Evolutionary conservation across 352 stramenopile genomes (phyloP).

Genomic region (Phytopythium helicoides): DNA sequence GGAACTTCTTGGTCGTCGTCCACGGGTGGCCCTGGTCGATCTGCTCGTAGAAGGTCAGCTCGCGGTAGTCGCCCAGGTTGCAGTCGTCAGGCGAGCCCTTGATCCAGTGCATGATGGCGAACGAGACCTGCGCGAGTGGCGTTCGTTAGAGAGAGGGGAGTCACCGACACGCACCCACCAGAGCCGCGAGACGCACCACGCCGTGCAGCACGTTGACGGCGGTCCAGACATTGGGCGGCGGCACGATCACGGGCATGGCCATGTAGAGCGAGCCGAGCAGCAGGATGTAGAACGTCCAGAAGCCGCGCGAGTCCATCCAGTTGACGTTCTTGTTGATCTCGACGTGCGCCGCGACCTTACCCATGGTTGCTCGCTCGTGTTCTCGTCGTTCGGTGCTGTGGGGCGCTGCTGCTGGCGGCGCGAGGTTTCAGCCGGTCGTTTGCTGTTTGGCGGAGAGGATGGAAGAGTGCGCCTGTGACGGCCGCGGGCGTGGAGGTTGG

Average conservation of each 20-base stretch:
- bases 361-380: conserved; percentile 22
- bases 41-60: conserved; percentile 96
- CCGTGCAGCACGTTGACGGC: conserved; percentile 86
- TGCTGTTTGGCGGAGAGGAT: conserved; percentile 2
- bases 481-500: conserved; percentile 5
- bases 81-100: conserved; percentile 93
- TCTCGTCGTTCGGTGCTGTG: conserved; percentile 3
- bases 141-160: background rate
- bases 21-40: conserved; percentile 91
- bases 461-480: background rate
- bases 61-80: conserved; percentile 92
- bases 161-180: background rate
- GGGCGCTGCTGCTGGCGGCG: conserved; percentile 2
- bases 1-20: conserved; percentile 93
- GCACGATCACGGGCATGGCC: conserved; percentile 75
- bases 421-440: background rate
- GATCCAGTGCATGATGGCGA: conserved; percentile 94
- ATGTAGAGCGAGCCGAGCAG: conserved; percentile 76
- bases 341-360: conserved; percentile 27
- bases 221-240: conserved; percentile 67
- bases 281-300: conserved; percentile 87
- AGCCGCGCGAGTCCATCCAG: conserved; percentile 88
- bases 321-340: conserved; percentile 91
- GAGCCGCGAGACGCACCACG: conserved; percentile 44
- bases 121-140: conserved; percentile 70